phyloP scores from a whole-genome alignment of 176 grass and related monocot species.

The Calamus simplicifolius region DNA sequence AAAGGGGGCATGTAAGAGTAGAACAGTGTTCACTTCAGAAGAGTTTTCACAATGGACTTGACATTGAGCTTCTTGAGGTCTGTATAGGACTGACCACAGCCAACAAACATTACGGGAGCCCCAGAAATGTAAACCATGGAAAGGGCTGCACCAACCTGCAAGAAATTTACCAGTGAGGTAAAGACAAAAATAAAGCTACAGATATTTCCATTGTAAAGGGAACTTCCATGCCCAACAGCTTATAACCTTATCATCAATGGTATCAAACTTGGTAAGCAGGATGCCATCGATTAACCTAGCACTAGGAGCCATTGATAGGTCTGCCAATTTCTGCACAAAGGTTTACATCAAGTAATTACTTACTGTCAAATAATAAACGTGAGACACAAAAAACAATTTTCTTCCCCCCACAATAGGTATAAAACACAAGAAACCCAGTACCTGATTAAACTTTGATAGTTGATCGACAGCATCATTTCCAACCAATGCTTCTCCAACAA shows the following conservation, averaged over 20 bases:
- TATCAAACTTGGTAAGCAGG: conserved; percentile 96
- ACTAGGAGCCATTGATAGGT: conserved; percentile 61
- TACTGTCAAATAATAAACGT: too few species aligned
- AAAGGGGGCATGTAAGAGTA: not conserved
- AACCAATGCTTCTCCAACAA: conserved; percentile 93
- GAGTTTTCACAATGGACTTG: conserved; percentile 94
- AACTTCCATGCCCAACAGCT: too few species aligned
- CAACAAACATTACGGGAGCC: conserved; percentile 89
- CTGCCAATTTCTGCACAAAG: conserved; percentile 71
- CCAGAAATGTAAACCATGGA: conserved; percentile 97
- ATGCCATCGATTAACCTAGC: conserved; percentile 91
- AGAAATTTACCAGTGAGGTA: not conserved
- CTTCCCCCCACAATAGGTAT: too few species aligned
- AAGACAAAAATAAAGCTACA: too few species aligned
- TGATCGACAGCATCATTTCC: conserved; percentile 96
- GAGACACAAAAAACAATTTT: too few species aligned
- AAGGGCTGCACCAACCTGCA: conserved; percentile 74
- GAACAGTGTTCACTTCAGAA: conserved; percentile 52
- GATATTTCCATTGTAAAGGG: too few species aligned
- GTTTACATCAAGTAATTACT: not conserved
- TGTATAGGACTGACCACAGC: conserved; percentile 85
- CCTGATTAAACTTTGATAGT: conserved; percentile 87
- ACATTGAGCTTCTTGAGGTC: conserved; percentile 95
- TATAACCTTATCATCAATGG: conserved; percentile 79
- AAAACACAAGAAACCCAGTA: conserved; percentile 7